Conservation (phyloP, 768 basidiomycete species). For the Tricholoma hemisulphureum region DNA sequence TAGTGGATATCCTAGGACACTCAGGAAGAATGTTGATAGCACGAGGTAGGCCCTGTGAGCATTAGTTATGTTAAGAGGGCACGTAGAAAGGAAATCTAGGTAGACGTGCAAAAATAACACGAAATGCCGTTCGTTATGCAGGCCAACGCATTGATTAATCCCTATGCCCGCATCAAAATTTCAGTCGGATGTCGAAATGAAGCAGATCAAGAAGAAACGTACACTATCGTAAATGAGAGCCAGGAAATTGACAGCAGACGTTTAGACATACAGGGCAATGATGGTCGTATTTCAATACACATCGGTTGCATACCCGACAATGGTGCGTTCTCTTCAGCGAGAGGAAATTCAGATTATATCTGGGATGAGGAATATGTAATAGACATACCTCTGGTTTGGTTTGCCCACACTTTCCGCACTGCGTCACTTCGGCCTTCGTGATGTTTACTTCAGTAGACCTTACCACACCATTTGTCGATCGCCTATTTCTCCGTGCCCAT, state of each 20-base stretch:
- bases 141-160: slow-evolving; percentile 97
- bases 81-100: background rate
- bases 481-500: slow-evolving; percentile 52
- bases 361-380: background rate
- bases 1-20: slow-evolving; percentile 59
- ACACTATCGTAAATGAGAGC: slow-evolving; percentile 34
- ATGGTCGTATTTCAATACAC: slow-evolving; percentile 88
- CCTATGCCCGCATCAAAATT: slow-evolving; percentile 42
- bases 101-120: slow-evolving; percentile 82
- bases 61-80: background rate
- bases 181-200: background rate
- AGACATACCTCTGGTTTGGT: slow-evolving; percentile 74
- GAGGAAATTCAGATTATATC: slow-evolving; percentile 10
- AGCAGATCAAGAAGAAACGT: slow-evolving; percentile 18
- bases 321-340: slow-evolving; percentile 79
- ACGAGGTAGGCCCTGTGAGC: slow-evolving; percentile 83
- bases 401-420: slow-evolving; percentile 67
- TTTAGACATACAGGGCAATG: slow-evolving; percentile 78
- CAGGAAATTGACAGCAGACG: slow-evolving; percentile 1
- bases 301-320: slow-evolving; percentile 87
- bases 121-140: slow-evolving; percentile 95
- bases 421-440: slow-evolving; percentile 53
- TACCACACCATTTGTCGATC: slow-evolving; percentile 41
- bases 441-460: slow-evolving; percentile 53
- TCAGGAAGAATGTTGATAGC: slow-evolving; percentile 61